Percentiles rank a stretch among this genome's conserved stretches.
These are phyloP conservation scores for Rhodotorula sp. DNA, from an alignment of 1,284 basidiomycete genomes.

Conservation along the genomic window DNA sequence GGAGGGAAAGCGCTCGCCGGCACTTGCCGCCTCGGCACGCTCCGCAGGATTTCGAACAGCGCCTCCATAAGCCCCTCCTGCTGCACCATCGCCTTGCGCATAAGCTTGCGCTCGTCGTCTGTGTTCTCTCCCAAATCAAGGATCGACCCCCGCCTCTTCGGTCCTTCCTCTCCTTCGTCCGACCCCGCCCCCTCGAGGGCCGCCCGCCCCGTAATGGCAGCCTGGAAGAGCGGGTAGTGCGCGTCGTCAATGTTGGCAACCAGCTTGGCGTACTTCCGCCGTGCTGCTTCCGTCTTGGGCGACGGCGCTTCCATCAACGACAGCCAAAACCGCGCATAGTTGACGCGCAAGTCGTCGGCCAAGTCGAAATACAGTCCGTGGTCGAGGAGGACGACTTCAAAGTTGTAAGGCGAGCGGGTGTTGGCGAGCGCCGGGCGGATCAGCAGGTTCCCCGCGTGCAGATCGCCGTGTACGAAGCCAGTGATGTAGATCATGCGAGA, in stretches of 20 bases:
- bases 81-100: constrained; percentile 73
- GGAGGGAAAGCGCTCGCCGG: too few relatives aligned
- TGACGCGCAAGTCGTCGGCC: constrained; percentile 68
- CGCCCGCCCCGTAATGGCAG: constrained; percentile 71
- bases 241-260: constrained; percentile 88
- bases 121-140: constrained; percentile 68
- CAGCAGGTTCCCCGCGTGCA: constrained; percentile 72
- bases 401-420: constrained; percentile 82
- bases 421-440: constrained; percentile 68
- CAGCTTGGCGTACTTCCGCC: constrained; percentile 74
- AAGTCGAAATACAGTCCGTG: constrained; percentile 92
- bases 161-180: constrained; percentile 13
- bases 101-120: constrained; percentile 70
- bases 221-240: constrained; percentile 66
- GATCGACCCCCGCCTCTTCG: constrained; percentile 66
- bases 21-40: constrained; percentile 65
- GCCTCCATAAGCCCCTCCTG: constrained; percentile 76
- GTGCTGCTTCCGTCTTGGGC: constrained; percentile 61
- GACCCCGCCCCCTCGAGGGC: constrained; percentile 45
- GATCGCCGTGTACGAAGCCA: constrained; percentile 60
- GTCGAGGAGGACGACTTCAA: constrained; percentile 88
- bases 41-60: constrained; percentile 78
- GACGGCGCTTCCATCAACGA: constrained; percentile 74
- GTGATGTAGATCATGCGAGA: constrained; percentile 95
- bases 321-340: constrained; percentile 70